Conservation (phyloP, 2,329 filamentous ascomycete species). For the Colletotrichum sp. region DNA sequence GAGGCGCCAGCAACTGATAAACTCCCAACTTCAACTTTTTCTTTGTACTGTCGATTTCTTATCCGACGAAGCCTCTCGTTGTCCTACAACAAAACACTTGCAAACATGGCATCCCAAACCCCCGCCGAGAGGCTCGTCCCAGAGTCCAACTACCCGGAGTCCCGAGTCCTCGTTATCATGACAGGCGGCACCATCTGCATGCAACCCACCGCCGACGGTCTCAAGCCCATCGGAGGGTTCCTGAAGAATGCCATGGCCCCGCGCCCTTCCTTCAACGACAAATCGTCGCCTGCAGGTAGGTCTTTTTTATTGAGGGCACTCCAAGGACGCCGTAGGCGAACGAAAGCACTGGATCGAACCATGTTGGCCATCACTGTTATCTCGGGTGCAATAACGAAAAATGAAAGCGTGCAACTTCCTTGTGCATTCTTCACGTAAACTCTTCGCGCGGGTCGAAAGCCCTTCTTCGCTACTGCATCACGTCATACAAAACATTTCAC, state of each 20-base stretch:
- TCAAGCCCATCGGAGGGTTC: conserved; percentile 82
- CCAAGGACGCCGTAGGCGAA: neutral
- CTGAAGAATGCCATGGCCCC: conserved; percentile 82
- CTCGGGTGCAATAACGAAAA: neutral
- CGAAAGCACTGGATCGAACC: neutral
- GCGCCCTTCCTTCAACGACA: conserved; percentile 85
- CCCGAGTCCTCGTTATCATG: conserved; percentile 86
- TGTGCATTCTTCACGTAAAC: neutral
- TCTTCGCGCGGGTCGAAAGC: neutral
- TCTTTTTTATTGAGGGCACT: neutral
- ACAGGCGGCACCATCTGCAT: conserved; percentile 93
- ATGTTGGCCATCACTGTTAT: neutral
- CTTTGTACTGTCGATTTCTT: neutral
- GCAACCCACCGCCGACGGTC: conserved; percentile 78
- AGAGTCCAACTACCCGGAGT: conserved; percentile 61
- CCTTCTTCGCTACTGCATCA: neutral
- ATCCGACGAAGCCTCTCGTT: neutral
- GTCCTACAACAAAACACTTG: neutral
- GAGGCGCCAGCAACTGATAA: conserved; percentile 4
- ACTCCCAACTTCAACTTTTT: neutral
- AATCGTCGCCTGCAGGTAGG: conserved; percentile 55
- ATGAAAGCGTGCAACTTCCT: neutral
- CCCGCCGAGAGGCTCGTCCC: conserved; percentile 4
- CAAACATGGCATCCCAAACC: conserved; percentile 9
- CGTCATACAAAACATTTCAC: neutral